Evolutionary conservation across 345 rosid species (phyloP), one percentile per base, ranked within the genome.

Genomic region (Isatis tinctoria): DNA sequence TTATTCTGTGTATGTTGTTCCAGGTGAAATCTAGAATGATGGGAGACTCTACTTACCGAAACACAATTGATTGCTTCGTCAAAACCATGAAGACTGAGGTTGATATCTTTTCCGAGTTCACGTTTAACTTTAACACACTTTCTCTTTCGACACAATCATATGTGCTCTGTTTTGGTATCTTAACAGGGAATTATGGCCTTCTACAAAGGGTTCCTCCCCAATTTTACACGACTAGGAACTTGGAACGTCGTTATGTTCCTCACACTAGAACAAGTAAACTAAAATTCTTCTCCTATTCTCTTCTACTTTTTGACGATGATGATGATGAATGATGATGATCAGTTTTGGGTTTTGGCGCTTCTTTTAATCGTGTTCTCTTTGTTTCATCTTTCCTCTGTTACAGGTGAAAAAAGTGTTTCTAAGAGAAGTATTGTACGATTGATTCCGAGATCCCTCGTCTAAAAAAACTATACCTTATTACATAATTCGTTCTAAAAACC

Each of bases 1-100:
- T 45, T 44, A 18, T 43, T 69, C 35, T 49, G 59, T 64, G 39
- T 59, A 57, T 70, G 67, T 76, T 84, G 70, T 80, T 82, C 70
- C 86, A 92, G 99, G 97, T 95, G 67, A 95, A 95, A 85, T 95
- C 99, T 5, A 87, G 99, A 81, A 95, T 95, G 99, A 90, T 95
- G 97, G 99, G 99, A 61, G 99, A 95, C 79, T 81, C 97, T 56
- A 82, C 91, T 72, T 92, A 88, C 85, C 90, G 76, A 75, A 95
- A 78, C 83, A 95, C 99, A 43, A 36, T 90, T 8, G 99, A 95
- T 78, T 95, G 99, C 82, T 92, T 95, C 79, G 36, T 87, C 72
- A 95, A 85, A 83, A 95, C 99, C 37, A 67, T 88, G 89, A 92
- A 85, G 82, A 83, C 84, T 10, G 99, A 95, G 91, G 99, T 76